Evolutionary conservation across 1,139 yeast genomes (phyloP).

Genomic region (Saccharomyces hybrid): DNA sequence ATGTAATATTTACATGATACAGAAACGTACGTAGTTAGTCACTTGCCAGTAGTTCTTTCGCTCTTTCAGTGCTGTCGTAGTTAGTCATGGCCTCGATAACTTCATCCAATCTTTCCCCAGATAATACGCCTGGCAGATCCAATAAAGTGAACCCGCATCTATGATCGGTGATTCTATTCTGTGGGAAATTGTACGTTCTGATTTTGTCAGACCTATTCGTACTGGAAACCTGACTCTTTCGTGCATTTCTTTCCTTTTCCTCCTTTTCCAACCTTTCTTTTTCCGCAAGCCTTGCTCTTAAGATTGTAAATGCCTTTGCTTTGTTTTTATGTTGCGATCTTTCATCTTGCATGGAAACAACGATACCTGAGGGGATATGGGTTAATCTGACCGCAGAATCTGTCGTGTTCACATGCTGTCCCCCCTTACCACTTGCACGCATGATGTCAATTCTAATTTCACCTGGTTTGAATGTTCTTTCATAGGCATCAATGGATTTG

Average conservation of each 20-base stretch:
- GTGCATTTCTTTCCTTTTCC: conserved; percentile 54
- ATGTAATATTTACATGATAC: neutral
- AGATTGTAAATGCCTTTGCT: conserved; percentile 83
- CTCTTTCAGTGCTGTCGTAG: conserved; percentile 41
- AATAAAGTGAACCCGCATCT: conserved; percentile 73
- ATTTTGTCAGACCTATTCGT: conserved; percentile 91
- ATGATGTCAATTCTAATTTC: conserved; percentile 89
- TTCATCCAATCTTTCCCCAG: conserved; percentile 61
- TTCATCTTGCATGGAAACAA: conserved; percentile 88
- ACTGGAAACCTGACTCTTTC: conserved; percentile 79
- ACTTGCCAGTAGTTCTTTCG: conserved; percentile 35
- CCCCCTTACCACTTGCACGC: conserved; percentile 97
- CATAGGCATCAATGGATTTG: conserved; percentile 49
- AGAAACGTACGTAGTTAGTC: conserved; percentile 4
- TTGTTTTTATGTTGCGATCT: conserved; percentile 91
- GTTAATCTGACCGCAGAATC: conserved; percentile 94
- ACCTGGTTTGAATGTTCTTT: conserved; percentile 71
- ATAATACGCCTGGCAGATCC: conserved; percentile 74
- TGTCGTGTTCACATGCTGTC: conserved; percentile 96
- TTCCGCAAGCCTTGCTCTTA: conserved; percentile 80
- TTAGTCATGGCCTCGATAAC: conserved; percentile 48
- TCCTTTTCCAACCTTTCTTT: conserved; percentile 59
- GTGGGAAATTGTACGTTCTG: conserved; percentile 87
- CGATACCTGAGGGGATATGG: conserved; percentile 86
- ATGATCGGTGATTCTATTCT: conserved; percentile 89